Base-by-base conservation (phyloP, 768 basidiomycete genomes). In the Terana coerulea region DNA sequence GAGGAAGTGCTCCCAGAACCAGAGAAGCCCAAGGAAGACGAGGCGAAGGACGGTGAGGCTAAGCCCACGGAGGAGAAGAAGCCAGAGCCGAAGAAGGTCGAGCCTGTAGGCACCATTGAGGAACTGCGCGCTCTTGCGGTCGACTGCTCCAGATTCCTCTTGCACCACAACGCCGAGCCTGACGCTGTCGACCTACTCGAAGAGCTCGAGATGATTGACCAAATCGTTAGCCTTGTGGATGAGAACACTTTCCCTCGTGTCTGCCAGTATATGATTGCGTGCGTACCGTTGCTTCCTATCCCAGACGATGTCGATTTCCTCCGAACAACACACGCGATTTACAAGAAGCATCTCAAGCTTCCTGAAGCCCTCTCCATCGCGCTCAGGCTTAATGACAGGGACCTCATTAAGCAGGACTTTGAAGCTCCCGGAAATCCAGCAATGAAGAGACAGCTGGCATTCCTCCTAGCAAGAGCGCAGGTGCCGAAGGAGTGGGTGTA, bases 111-210 rank as follows among this genome's bases (percentile, higher is more conserved):
- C 2, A 82, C 85, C 4, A 74, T 80, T 14, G 86, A 91, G 19
- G 88, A 92, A 52, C 75, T 98, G 39, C 79, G 84, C 25, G 73
- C 72, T 1, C 80, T 98, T 47, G 91, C 88, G 0, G 75, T 88
- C 52, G 80, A 91, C 62, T 91, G 97, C 61, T 90, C 94, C 6
- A 83, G 75, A 11, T 99, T 98, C 75, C 76, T 98, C 57, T 73
- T 98, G 12, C 75, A 77, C 15, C 97, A 98, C 67, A 98, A 99
- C 62, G 97, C 95, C 9, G 97, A 99, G 68, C 95, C 94, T 26
- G 97, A 99, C 65, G 97, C 95, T 0, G 95, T 99, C 28, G 97
- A 98, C 71, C 74, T 98, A 29, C 72, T 98, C 52, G 85, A 97
- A 62, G 97, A 98, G 61, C 71, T 98, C 59, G 97, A 99, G 67